Conservation (phyloP, 2,329 filamentous ascomycete genomes). For the Fusarium albidum region DNA sequence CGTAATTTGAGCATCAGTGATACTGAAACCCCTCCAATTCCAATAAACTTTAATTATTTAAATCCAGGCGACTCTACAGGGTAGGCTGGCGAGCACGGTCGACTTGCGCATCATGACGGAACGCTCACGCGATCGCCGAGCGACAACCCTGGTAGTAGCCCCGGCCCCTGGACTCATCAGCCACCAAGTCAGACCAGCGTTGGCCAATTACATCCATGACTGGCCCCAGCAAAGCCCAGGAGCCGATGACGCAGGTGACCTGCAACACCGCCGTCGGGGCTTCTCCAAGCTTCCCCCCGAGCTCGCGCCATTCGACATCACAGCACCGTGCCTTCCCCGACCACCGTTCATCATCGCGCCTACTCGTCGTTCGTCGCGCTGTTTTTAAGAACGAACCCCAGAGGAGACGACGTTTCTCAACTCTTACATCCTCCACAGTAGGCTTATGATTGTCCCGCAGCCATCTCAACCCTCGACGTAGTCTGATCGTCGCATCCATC, state of each 20-base stretch:
- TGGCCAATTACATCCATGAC: constrained; percentile 23
- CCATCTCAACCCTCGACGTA: constrained; percentile 17
- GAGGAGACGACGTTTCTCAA: neutral
- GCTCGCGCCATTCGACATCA: constrained; percentile 32
- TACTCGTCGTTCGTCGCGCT: constrained; percentile 19
- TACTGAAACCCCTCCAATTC: no score
- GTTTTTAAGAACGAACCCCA: constrained; percentile 18
- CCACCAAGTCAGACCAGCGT: constrained; percentile 10
- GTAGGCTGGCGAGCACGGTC: neutral
- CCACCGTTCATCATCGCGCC: constrained; percentile 20
- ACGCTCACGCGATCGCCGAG: constrained; percentile 20
- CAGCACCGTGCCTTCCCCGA: constrained; percentile 16
- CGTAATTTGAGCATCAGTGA: no score
- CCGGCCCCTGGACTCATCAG: constrained; percentile 12
- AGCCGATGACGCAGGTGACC: constrained; percentile 40
- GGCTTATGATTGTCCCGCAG: constrained; percentile 25
- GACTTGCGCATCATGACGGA: constrained; percentile 25
- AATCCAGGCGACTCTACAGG: neutral
- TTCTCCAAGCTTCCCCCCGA: constrained; percentile 23
- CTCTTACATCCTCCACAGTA: constrained; percentile 13
- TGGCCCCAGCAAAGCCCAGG: neutral
- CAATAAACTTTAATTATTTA: no score
- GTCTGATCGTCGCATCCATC: constrained; percentile 25
- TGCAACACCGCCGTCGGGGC: constrained; percentile 13
- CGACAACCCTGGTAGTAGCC: constrained; percentile 23